Base-by-base conservation (phyloP, 345 rosid genomes). In the Fremontodendron californicum region DNA sequence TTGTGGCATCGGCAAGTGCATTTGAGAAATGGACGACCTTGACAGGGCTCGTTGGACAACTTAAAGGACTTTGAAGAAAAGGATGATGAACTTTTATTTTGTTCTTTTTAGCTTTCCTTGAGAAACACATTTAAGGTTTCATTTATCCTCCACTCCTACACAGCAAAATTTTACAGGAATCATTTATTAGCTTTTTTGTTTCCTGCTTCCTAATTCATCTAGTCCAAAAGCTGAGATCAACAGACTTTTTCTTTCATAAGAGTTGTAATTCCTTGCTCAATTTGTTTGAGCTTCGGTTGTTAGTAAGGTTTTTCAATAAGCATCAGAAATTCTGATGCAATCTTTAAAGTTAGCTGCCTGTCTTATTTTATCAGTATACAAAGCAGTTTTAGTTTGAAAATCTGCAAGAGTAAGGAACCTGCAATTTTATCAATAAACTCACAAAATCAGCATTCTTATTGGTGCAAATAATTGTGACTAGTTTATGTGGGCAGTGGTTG, bases 11-110 rank as follows among this genome's bases (percentile, higher is more conserved):
- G 25, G 98, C 98, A 66, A 76, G 84, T 37, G 98, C 98, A 60
- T 87, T 91, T 75, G 97, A 91, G 89, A 88, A 89, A 84, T 93
- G 97, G 97, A 86, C 89, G 29, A 58, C 82, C 74, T 87, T 91
- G 83, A 87, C 94, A 1, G 97, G 98, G 52, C 87, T 91, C 37
- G 81, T 83, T 51, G 87, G 46, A 75, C 89, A 88, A 81, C 96
- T 93, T 49, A 91, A 88, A 75, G 94, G 98, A 61, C 89, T 91
- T 12, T 89, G 80, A 87, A 76, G 70, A 46, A 37, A 49, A 64
- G n/a, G 60, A 74, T 13, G 45, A 52, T 43, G n/a, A 33, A 10
- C 48, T 48, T 48, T 33, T 0, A 72, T 51, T 68, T n/a, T n/a
- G n/a, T n/a, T n/a, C n/a, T n/a, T n/a, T n/a, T n/a, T n/a, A n/a